Conservation (phyloP, 2,329 filamentous ascomycete species). For the Cladosporium sp. region DNA sequence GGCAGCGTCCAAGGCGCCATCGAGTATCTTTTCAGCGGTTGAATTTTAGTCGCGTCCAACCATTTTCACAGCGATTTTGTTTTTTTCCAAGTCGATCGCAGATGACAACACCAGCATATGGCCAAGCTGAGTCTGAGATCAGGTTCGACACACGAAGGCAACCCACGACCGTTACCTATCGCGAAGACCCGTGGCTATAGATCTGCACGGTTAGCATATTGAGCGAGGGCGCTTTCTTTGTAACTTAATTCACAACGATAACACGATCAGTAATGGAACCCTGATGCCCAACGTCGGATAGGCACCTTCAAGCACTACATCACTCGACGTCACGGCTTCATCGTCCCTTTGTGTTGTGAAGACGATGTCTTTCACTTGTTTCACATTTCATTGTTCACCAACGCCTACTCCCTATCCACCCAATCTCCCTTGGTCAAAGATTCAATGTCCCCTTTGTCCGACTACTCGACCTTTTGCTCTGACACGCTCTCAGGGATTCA, state of each 20-base stretch:
- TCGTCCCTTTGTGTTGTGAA: neutral
- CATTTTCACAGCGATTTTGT: neutral
- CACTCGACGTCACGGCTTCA: neutral
- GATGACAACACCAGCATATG: too few relatives aligned
- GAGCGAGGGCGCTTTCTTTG: neutral
- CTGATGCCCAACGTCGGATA: neutral
- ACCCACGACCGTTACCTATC: neutral
- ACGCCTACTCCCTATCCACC: neutral
- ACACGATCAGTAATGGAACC: neutral
- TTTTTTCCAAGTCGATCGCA: too few relatives aligned
- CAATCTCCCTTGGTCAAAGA: neutral
- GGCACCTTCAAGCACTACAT: neutral
- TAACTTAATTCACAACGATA: neutral
- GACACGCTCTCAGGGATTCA: neutral
- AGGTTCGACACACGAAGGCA: too few relatives aligned
- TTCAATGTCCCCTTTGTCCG: conserved; percentile 1
- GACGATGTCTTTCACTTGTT: neutral
- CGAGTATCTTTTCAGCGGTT: conserved; percentile 57
- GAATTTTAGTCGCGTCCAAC: neutral
- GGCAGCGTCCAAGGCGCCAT: conserved; percentile 92
- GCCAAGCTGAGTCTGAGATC: too few relatives aligned
- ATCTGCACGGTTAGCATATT: neutral
- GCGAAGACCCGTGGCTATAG: neutral
- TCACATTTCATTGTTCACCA: neutral
- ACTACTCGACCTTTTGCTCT: neutral